Conservation (phyloP, 2,329 filamentous ascomycete species). For the Magnaporthiopsis incrustans region DNA sequence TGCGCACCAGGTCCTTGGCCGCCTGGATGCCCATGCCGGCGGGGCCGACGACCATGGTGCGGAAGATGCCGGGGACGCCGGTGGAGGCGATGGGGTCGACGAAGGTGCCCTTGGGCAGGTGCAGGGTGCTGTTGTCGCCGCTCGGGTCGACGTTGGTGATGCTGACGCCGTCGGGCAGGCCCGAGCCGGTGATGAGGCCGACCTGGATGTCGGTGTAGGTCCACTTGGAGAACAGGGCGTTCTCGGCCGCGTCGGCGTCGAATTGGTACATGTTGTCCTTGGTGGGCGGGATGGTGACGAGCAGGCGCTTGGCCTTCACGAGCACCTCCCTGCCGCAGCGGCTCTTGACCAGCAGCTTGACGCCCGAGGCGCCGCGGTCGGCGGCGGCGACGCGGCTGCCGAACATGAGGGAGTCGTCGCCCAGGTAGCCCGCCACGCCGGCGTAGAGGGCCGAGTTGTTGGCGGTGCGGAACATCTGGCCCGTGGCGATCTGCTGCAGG, state of each 20-base stretch:
- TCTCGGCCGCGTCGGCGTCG: conserved; percentile 21
- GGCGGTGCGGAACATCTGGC: conserved; percentile 1
- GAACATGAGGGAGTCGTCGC: conserved; percentile 25
- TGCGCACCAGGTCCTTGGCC: conserved; percentile 4
- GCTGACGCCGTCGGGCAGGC: conserved; percentile 11
- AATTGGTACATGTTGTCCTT: conserved; percentile 21
- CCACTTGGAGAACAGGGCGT: conserved; percentile 20
- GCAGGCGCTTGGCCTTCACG: conserved; percentile 23
- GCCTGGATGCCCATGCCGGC: neutral
- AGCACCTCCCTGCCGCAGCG: conserved; percentile 13
- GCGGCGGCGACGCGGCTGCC: conserved; percentile 21
- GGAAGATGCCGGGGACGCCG: conserved; percentile 1
- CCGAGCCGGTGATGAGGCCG: conserved; percentile 17
- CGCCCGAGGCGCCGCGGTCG: conserved; percentile 17
- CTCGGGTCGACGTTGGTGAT: neutral
- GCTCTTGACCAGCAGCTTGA: conserved; percentile 17
- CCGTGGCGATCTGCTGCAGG: neutral
- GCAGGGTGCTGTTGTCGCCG: neutral
- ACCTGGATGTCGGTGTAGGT: conserved; percentile 20
- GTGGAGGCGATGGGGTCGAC: conserved; percentile 2
- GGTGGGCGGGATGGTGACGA: conserved; percentile 26
- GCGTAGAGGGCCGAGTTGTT: conserved; percentile 27
- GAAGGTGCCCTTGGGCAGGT: conserved; percentile 7
- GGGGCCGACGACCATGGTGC: conserved; percentile 7
- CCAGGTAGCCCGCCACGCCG: conserved; percentile 21